Base-by-base conservation (phyloP, 768 basidiomycete genomes). In the Baorangia bicolor region DNA sequence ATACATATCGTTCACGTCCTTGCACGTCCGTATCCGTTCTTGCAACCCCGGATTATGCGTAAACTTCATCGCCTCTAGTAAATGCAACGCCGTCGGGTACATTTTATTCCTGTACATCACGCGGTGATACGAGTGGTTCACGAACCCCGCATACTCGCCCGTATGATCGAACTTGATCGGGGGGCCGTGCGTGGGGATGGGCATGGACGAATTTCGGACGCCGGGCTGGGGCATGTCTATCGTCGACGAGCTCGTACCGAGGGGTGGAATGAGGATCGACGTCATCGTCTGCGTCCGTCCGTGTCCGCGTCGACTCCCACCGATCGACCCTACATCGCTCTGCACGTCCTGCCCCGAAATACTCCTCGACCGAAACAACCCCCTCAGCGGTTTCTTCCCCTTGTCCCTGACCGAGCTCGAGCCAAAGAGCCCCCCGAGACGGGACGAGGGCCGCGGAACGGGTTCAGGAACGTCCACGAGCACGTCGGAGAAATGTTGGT, bases 61-160 rank as follows among this genome's bases (percentile, higher is more conserved):
- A 68, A 84, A 92, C 67, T 88, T 88, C 64, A 88, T 74, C 10
- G 89, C 88, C 69, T 92, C 88, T 51, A 83, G 79, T n/a, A 92
- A 76, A 60, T 92, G 90, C 62, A 84, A 69, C 11, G 86, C 90
- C 2, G 83, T 87, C 2, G 87, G 87, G 61, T 85, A 93, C 39
- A 71, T 68, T 50, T 73, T 74, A 31, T 81, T 76, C 34, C 76
- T 67, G 67, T 83, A 85, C 50, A 83, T 51, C 21, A 93, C 78
- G 5, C 75, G 76, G 61, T 90, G 83, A 1, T 75, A 80, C 1
- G 90, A 90, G 60, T 85, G 82, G 62, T 84, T 88, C 67, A 88
- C 72, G 68, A 91, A 85, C 1, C 78, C 78, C 0, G 75, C 64
- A 50, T 74, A 76, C 14, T 73, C 68, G 31, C 70, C 61, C 0